These are phyloP conservation scores for Fusarium hostae DNA, from an alignment of 2,329 filamentous ascomycete species.

Conservation along the genomic window DNA sequence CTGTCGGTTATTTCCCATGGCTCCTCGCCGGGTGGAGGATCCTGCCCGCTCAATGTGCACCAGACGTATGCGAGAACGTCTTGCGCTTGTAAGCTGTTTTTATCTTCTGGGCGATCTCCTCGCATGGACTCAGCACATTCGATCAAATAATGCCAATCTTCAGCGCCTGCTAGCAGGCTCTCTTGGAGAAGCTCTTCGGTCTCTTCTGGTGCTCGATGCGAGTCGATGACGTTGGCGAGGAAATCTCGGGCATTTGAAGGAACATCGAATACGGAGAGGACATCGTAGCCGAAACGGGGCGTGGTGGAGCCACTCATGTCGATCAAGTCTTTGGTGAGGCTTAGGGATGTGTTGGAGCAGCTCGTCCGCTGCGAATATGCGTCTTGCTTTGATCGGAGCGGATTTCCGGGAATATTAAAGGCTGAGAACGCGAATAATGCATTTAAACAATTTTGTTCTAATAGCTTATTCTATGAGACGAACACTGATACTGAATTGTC, in stretches of 20 bases:
- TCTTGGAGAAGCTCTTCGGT: conserved; percentile 43
- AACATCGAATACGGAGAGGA: conserved; percentile 50
- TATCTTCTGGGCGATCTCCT: conserved; percentile 14
- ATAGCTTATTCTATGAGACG: not conserved
- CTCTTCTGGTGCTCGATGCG: conserved; percentile 44
- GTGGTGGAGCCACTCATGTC: conserved; percentile 23
- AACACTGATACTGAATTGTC: not conserved
- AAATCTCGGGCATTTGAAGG: conserved; percentile 46
- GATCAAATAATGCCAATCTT: conserved; percentile 51
- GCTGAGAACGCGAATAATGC: not conserved
- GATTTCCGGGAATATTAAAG: not conserved
- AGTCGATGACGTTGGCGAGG: conserved; percentile 47
- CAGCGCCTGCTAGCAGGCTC: conserved; percentile 48
- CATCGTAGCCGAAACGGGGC: conserved; percentile 40
- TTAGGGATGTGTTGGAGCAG: not conserved
- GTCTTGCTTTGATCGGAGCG: not conserved
- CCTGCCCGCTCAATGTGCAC: conserved; percentile 33
- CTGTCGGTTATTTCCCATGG: conserved; percentile 52
- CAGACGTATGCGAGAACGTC: conserved; percentile 50
- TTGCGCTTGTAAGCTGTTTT: conserved; percentile 45
- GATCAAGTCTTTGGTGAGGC: conserved; percentile 11
- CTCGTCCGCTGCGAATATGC: not conserved
- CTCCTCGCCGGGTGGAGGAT: conserved; percentile 1
- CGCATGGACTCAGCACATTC: conserved; percentile 49
- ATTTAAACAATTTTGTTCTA: not conserved